phyloP scores from a whole-genome alignment of 148 eudicot species.

The Oxyria digyna region DNA sequence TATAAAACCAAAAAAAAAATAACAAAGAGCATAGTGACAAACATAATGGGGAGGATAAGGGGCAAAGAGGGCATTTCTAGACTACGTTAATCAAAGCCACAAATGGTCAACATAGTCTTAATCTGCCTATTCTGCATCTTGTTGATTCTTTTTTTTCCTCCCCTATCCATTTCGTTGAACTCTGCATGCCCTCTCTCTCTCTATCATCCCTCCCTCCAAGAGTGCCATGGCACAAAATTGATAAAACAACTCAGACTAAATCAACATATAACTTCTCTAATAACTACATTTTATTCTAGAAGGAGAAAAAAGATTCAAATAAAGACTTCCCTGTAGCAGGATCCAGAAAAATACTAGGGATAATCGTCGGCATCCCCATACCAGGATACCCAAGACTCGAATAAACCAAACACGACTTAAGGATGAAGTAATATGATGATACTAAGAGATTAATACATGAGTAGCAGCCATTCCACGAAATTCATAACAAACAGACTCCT shows the following conservation, averaged over 20 bases:
- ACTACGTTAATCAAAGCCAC: not conserved
- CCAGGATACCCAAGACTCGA: not conserved
- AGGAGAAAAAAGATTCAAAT: not conserved
- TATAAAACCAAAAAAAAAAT: not conserved
- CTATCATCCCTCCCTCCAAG: not conserved
- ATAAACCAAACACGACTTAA: not conserved
- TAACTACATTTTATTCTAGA: not conserved
- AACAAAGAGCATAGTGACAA: constrained; percentile 2
- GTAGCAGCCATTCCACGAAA: not conserved
- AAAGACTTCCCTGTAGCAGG: not conserved
- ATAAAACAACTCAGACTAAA: not conserved
- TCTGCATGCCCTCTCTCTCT: not conserved
- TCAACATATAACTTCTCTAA: not conserved
- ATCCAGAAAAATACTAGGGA: not conserved
- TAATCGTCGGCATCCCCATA: not conserved
- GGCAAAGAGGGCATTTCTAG: not conserved
- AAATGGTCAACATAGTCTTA: not conserved
- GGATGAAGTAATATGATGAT: not conserved
- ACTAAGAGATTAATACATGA: not conserved
- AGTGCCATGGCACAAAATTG: not conserved
- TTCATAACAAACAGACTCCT: not conserved
- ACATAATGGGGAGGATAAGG: not conserved
- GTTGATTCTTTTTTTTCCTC: not conserved
- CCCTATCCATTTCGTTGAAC: not conserved
- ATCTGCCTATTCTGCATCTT: not conserved